Conservation (phyloP, 257 asterid genomes). For the Datura wrightii region DNA sequence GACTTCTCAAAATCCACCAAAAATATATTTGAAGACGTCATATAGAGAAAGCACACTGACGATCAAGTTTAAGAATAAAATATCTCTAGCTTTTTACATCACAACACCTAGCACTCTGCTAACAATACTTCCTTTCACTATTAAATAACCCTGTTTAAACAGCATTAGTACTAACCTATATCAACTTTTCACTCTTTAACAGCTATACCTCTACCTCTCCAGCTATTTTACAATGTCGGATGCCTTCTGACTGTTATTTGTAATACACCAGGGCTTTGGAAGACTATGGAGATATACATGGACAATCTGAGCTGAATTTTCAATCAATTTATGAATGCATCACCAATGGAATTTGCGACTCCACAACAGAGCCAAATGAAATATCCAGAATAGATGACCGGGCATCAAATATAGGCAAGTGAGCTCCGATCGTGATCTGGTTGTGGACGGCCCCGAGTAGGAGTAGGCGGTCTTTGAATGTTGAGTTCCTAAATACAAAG, state of each 20-base stretch:
- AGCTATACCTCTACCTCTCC: conserved; percentile 18
- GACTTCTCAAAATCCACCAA: neutral
- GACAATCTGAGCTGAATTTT: neutral
- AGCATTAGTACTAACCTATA: neutral
- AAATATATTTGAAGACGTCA: neutral
- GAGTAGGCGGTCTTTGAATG: conserved; percentile 98
- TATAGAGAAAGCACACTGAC: neutral
- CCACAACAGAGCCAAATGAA: neutral
- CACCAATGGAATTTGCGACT: conserved; percentile 5
- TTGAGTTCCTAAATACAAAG: conserved; percentile 76
- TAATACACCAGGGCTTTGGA: neutral
- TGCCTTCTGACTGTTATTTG: conserved; percentile 5
- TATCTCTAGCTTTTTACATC: conserved; percentile 18
- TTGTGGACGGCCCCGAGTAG: conserved; percentile 97
- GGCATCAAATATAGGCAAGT: conserved; percentile 77
- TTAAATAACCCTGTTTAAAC: conserved; percentile 19
- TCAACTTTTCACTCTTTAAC: neutral
- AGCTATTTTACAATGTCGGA: conserved; percentile 27
- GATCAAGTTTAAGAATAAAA: neutral
- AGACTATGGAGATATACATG: conserved; percentile 8
- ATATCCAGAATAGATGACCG: neutral
- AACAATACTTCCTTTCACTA: conserved; percentile 22
- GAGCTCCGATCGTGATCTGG: conserved; percentile 88
- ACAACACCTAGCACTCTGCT: conserved; percentile 21
- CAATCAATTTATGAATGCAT: conserved; percentile 19